A percentile compares a stretch with the other conserved stretches of the same genome.
These are phyloP conservation scores for Gigaspora rosea DNA, from an alignment of 192 early-diverging fungal genomes.

Conservation along the genomic window DNA sequence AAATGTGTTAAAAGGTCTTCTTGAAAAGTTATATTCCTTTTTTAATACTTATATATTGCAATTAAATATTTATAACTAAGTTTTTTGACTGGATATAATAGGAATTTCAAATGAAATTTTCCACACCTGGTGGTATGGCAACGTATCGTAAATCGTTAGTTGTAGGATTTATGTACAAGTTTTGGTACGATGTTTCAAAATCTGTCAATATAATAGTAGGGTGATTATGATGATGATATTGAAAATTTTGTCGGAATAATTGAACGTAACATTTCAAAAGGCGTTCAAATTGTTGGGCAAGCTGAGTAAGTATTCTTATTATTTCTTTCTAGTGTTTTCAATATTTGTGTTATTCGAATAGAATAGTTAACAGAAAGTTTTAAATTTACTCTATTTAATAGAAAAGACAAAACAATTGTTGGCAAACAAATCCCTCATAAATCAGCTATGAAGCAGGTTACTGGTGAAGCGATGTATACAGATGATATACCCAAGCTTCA, in stretches of 20 bases:
- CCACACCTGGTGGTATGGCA: slow-evolving; percentile 68
- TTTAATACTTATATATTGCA: background rate
- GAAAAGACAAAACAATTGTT: slow-evolving; percentile 47
- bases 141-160: slow-evolving; percentile 65
- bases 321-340: background rate
- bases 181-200: slow-evolving; percentile 63
- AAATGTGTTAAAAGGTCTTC: slow-evolving; percentile 45
- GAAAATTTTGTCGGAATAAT: slow-evolving; percentile 44
- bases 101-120: slow-evolving; percentile 47
- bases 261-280: slow-evolving; percentile 47
- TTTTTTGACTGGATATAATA: background rate
- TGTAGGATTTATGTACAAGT: slow-evolving; percentile 63
- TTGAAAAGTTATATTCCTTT: slow-evolving; percentile 34
- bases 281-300: slow-evolving; percentile 42
- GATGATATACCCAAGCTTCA: slow-evolving; percentile 78
- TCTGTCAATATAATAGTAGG: slow-evolving; percentile 16
- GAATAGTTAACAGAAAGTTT: background rate
- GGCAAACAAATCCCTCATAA: slow-evolving; percentile 72
- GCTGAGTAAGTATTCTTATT: slow-evolving; percentile 47
- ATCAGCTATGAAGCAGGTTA: slow-evolving; percentile 80
- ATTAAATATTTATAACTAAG: background rate
- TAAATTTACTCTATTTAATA: background rate
- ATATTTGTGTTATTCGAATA: background rate
- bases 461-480: slow-evolving; percentile 79
- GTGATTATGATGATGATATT: slow-evolving; percentile 34